These are phyloP conservation scores for Fusarium sp. DNA, from an alignment of 2,329 filamentous ascomycete genomes.

Conservation along the genomic window DNA sequence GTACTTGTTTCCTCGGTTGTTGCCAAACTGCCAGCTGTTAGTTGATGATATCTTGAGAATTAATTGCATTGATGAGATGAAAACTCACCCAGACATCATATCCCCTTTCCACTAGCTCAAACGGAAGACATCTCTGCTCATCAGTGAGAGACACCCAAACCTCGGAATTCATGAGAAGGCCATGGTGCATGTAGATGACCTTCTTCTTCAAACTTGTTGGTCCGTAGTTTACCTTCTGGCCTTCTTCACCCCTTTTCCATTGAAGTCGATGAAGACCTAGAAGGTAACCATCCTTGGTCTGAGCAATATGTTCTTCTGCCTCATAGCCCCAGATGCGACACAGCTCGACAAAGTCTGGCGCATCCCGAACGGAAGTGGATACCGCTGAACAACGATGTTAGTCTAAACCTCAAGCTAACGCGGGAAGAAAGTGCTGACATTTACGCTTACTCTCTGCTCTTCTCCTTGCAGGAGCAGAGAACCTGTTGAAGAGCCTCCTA, in stretches of 20 bases:
- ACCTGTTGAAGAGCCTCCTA: conserved; percentile 82
- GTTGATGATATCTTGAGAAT: conserved; percentile 8
- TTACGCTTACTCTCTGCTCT: conserved; percentile 76
- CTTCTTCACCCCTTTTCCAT: conserved; percentile 84
- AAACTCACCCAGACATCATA: conserved; percentile 91
- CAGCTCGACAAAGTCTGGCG: conserved; percentile 93
- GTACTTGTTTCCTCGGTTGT: conserved; percentile 99
- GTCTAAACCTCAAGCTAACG: conserved; percentile 55
- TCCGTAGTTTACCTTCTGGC: conserved; percentile 80
- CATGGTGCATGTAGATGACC: conserved; percentile 94
- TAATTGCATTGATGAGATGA: not conserved
- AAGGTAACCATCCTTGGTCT: conserved; percentile 93
- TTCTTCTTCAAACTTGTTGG: conserved; percentile 78
- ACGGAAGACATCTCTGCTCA: conserved; percentile 85
- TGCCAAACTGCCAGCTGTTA: conserved; percentile 76
- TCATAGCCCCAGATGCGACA: conserved; percentile 92
- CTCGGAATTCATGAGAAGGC: conserved; percentile 97
- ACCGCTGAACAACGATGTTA: conserved; percentile 71
- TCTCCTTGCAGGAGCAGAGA: conserved; percentile 77
- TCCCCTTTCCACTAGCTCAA: conserved; percentile 87
- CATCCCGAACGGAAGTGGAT: conserved; percentile 83
- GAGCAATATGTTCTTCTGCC: conserved; percentile 95
- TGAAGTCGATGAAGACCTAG: conserved; percentile 89
- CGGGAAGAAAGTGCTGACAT: conserved; percentile 54
- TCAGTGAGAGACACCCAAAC: conserved; percentile 97